These are phyloP conservation scores for Gentiana straminea DNA, from an alignment of 257 asterid species.

Conservation along the genomic window DNA sequence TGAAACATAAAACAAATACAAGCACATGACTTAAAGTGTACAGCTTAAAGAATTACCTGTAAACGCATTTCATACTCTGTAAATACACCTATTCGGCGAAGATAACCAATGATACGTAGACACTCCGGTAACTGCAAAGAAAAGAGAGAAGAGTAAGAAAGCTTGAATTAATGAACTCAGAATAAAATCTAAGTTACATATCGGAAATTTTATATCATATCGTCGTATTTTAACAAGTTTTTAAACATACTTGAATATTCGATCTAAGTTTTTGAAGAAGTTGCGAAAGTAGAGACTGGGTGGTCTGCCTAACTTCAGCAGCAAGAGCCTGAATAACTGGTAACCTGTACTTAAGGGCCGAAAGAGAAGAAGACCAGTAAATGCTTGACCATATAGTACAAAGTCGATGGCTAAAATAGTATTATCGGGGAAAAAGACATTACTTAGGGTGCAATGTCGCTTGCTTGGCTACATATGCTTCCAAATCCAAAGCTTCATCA, in stretches of 20 bases:
- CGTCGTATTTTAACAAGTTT: neutral
- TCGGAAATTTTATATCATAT: slow-evolving; percentile 5
- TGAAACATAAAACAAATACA: neutral
- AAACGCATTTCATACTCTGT: slow-evolving; percentile 95
- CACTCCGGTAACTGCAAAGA: slow-evolving; percentile 83
- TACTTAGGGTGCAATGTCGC: slow-evolving; percentile 94
- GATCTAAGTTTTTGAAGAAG: slow-evolving; percentile 94
- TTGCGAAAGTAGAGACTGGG: slow-evolving; percentile 93
- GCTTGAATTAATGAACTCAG: slow-evolving; percentile 3
- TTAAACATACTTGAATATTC: slow-evolving; percentile 66
- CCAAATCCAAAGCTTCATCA: slow-evolving; percentile 97
- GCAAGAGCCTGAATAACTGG: slow-evolving; percentile 95
- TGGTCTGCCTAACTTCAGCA: slow-evolving; percentile 79
- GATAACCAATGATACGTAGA: slow-evolving; percentile 89
- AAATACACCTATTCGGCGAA: slow-evolving; percentile 94
- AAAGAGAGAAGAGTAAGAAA: neutral
- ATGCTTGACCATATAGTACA: slow-evolving; percentile 1
- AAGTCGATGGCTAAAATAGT: slow-evolving; percentile 14
- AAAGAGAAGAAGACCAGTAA: slow-evolving; percentile 14
- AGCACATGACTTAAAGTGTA: neutral
- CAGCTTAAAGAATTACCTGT: slow-evolving; percentile 38
- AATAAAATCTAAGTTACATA: slow-evolving; percentile 3
- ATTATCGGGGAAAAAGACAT: slow-evolving; percentile 21
- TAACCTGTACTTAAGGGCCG: slow-evolving; percentile 40
- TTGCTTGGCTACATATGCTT: slow-evolving; percentile 86